phyloP scores from a whole-genome alignment of 2,329 filamentous ascomycete species.

The Neoascochyta sp. region DNA sequence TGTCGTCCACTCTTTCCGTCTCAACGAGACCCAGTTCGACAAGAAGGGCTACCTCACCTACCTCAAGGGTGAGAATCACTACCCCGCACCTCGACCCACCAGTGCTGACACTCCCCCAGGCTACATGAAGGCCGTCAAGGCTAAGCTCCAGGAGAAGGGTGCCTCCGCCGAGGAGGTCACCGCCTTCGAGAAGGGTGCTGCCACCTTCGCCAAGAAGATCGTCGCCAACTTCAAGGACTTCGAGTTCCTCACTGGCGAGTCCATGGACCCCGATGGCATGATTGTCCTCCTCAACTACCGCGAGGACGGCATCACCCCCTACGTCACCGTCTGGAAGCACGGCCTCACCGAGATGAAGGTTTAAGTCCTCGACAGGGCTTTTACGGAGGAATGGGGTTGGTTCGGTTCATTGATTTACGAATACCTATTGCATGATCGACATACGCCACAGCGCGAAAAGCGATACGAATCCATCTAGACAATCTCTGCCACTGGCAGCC shows the following conservation, averaged over 20 bases:
- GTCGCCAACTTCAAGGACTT: constrained; percentile 88
- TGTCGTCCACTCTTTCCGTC: constrained; percentile 87
- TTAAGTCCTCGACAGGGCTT: constrained; percentile 47
- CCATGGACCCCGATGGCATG: constrained; percentile 93
- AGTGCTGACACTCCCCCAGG: constrained; percentile 43
- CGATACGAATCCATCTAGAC: constrained; percentile 33
- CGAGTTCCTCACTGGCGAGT: constrained; percentile 90
- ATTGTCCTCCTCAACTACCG: constrained; percentile 95
- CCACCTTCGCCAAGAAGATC: constrained; percentile 75
- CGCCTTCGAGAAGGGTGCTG: constrained; percentile 74
- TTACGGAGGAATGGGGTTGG: constrained; percentile 17
- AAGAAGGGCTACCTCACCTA: constrained; percentile 82
- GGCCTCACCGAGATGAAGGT: constrained; percentile 88
- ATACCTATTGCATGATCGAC: constrained; percentile 39
- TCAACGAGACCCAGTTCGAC: constrained; percentile 73
- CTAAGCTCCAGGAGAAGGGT: constrained; percentile 62
- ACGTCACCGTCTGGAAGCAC: constrained; percentile 90
- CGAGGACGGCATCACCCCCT: constrained; percentile 90
- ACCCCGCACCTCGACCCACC: too few relatives aligned
- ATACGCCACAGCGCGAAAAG: constrained; percentile 35
- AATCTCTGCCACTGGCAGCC: too few relatives aligned
- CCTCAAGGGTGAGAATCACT: constrained; percentile 66
- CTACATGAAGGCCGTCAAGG: constrained; percentile 91
- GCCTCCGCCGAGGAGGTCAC: constrained; percentile 58
- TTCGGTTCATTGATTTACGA: constrained; percentile 34